A percentile compares a stretch with the other conserved stretches of the same genome.
phyloP scores from a whole-genome alignment of 2,329 filamentous ascomycete species.

The Lasiodiplodia sp. region DNA sequence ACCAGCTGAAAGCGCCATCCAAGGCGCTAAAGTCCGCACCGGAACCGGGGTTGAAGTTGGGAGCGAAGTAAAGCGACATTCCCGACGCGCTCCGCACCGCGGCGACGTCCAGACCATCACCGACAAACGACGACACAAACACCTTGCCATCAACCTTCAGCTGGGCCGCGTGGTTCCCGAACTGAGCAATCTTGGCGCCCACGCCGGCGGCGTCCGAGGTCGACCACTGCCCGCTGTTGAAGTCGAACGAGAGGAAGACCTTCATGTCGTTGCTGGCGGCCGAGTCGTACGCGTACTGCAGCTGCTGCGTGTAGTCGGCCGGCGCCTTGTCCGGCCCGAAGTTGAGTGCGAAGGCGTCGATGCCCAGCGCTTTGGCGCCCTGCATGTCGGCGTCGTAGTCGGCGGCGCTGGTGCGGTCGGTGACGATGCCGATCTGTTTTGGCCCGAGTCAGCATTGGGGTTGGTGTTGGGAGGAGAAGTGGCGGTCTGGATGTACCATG shows the following conservation, averaged over 20 bases:
- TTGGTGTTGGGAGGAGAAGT: accelerated
- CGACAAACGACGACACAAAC: slow-evolving; percentile 41
- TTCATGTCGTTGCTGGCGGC: slow-evolving; percentile 39
- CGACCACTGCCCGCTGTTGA: slow-evolving; percentile 35
- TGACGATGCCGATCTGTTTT: slow-evolving; percentile 39
- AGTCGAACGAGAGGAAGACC: slow-evolving; percentile 42
- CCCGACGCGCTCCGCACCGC: slow-evolving; percentile 36
- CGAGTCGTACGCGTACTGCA: slow-evolving; percentile 39
- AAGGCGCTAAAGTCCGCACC: slow-evolving; percentile 32
- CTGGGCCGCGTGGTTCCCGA: slow-evolving; percentile 35
- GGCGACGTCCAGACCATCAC: slow-evolving; percentile 35
- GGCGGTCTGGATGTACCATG: slow-evolving; percentile 5
- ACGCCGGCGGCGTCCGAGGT: slow-evolving; percentile 33
- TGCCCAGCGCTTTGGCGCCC: slow-evolving; percentile 40
- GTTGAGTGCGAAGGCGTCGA: slow-evolving; percentile 45
- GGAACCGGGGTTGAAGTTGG: slow-evolving; percentile 37
- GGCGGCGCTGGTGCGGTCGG: slow-evolving; percentile 35
- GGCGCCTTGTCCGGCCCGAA: slow-evolving; percentile 36
- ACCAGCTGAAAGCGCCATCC: slow-evolving; percentile 42
- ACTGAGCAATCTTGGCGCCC: slow-evolving; percentile 36
- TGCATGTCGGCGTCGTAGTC: slow-evolving; percentile 42
- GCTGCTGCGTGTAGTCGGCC: slow-evolving; percentile 35
- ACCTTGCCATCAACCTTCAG: slow-evolving; percentile 39
- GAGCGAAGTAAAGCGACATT: slow-evolving; percentile 40
- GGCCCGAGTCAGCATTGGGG: not conserved